Conservation (phyloP, 306 rosid genomes). For the Lathyrus oleraceus region DNA sequence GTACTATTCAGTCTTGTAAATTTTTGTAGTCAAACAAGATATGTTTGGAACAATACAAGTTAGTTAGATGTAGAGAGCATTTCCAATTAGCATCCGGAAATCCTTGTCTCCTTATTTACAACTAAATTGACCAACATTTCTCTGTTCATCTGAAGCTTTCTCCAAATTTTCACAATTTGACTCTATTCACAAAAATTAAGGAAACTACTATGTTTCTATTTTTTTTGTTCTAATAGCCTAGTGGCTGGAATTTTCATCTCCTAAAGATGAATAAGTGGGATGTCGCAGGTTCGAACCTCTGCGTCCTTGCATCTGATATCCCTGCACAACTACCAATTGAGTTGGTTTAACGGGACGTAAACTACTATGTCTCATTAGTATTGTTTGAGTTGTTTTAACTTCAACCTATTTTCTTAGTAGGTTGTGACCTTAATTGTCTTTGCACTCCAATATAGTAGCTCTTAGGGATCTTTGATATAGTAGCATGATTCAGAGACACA, state of each 20-base stretch:
- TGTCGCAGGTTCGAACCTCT: no score
- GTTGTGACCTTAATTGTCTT: background rate
- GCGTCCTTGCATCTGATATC: no score
- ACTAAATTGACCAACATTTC: background rate
- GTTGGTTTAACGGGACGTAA: no score
- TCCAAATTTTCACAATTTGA: background rate
- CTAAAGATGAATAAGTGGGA: no score
- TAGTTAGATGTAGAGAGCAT: background rate
- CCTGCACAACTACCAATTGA: no score
- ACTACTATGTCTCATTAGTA: background rate
- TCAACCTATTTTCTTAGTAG: background rate
- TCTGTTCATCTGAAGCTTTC: background rate
- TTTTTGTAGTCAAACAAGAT: background rate
- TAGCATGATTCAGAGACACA: background rate
- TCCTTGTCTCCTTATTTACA: background rate
- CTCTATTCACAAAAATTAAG: background rate
- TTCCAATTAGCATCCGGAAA: background rate
- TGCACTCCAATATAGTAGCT: background rate
- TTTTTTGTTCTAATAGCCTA: no score
- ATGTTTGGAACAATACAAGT: background rate
- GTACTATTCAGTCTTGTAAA: background rate
- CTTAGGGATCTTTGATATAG: background rate
- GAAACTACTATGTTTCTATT: background rate
- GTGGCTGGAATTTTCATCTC: no score
- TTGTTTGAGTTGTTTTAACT: slow-evolving; percentile 13